Conservation (phyloP, 495 filamentous ascomycete genomes). For the Penicillium samsonianum region DNA sequence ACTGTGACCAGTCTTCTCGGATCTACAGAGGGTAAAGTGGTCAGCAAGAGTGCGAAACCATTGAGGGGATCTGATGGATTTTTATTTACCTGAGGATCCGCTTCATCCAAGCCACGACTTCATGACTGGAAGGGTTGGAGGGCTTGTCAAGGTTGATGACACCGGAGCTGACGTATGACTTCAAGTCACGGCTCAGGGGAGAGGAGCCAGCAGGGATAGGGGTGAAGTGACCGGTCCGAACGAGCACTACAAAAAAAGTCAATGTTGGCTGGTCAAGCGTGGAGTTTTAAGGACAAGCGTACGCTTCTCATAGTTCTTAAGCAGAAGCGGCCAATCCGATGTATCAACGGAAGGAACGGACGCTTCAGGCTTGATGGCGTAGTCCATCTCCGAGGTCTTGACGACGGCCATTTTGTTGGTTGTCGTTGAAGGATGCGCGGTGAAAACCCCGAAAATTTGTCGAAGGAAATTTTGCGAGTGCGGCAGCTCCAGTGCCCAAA, state of each 20-base stretch:
- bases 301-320: conserved; percentile 90
- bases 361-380: conserved; percentile 84
- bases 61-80: not conserved
- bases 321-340: conserved; percentile 81
- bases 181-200: conserved; percentile 87
- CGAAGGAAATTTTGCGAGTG: conserved; percentile 42
- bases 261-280: conserved; percentile 25
- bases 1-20: conserved; percentile 96
- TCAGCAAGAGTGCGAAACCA: conserved; percentile 21
- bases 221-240: conserved; percentile 89
- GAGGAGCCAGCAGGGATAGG: conserved; percentile 87
- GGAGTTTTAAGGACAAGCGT: conserved; percentile 35
- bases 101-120: conserved; percentile 99
- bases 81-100: conserved; percentile 77
- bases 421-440: conserved; percentile 30
- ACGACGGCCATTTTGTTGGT: conserved; percentile 56
- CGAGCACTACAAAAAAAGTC: conserved; percentile 59
- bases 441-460: conserved; percentile 32
- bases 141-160: conserved; percentile 99
- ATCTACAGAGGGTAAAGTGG: conserved; percentile 49
- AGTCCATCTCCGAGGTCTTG: conserved; percentile 65
- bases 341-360: conserved; percentile 69
- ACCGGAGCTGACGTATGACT: conserved; percentile 91
- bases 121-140: conserved; percentile 95
- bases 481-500: conserved; percentile 35